Percentiles rank a stretch among this genome's conserved stretches.
phyloP scores from a whole-genome alignment of 345 rosid genomes.

The Euclidium syriacum region DNA sequence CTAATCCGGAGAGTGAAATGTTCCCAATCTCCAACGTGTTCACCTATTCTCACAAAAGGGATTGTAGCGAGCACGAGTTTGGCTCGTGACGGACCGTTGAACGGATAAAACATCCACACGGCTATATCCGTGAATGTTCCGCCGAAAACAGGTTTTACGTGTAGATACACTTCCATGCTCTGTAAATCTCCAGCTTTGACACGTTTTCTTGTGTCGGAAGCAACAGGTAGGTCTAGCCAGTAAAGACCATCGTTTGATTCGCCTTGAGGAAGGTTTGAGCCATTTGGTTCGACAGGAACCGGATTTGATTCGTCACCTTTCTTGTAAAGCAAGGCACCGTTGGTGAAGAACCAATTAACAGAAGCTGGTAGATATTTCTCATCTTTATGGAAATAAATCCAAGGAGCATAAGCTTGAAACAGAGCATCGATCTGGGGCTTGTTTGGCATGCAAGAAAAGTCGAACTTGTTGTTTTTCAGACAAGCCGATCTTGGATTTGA shows the following conservation, averaged over 20 bases:
- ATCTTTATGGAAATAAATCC: conserved; percentile 62
- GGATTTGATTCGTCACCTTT: conserved; percentile 64
- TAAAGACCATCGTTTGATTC: conserved; percentile 66
- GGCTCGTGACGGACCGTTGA: conserved; percentile 70
- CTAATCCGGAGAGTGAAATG: conserved; percentile 74
- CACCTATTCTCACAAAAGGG: conserved; percentile 61
- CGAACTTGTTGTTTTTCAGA: conserved; percentile 48
- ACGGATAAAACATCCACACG: conserved; percentile 79
- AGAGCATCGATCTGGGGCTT: conserved; percentile 44
- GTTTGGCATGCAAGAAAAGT: conserved; percentile 58
- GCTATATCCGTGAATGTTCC: conserved; percentile 71
- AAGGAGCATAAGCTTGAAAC: conserved; percentile 55
- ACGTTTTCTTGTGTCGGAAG: conserved; percentile 37
- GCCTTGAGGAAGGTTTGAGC: conserved; percentile 78
- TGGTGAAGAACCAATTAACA: conserved; percentile 60
- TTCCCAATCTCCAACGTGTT: conserved; percentile 95
- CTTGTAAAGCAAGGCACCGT: conserved; percentile 63
- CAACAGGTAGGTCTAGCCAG: conserved; percentile 78
- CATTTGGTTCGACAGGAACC: conserved; percentile 36
- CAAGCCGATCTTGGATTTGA: conserved; percentile 36
- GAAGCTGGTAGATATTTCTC: conserved; percentile 69
- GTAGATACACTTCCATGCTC: conserved; percentile 51
- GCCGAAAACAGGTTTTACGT: conserved; percentile 63
- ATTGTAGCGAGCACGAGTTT: conserved; percentile 48
- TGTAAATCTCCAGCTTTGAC: conserved; percentile 58